Base-by-base conservation (phyloP, 2,329 filamentous ascomycete species). In the Helotiales sp. region DNA sequence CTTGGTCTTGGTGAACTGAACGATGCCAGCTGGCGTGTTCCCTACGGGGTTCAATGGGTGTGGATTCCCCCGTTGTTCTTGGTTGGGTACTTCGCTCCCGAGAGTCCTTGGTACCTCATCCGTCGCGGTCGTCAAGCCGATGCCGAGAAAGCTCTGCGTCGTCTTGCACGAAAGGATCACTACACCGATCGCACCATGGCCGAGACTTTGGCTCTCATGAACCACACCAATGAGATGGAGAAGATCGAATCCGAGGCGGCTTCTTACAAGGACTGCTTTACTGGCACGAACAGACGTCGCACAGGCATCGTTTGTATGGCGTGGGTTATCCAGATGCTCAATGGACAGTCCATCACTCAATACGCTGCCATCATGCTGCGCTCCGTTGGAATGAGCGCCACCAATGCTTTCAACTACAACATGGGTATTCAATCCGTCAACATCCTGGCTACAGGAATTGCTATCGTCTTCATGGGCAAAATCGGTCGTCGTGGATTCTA, bases 101-200 rank as follows among this genome's bases (percentile, higher is more conserved):
- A 78, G 22, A 76, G 73, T 2, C 76, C 77, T 2, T 77, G 76
- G 72, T 78, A 79, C 34, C 71, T 76, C 0, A 72, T 79, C 6
- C 71, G 77, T 7, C 66, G 76, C 2, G 74, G 71, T 3, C 72
- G 74, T n/a, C 58, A 75, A 11, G 76, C 77, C 1, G 57, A 69
- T 11, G 77, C 77, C 2, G 72, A 70, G 37, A 62, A 63, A 28
- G 72, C 70, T 15, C 69, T 78, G 28, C 60, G 57, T 5, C 74
- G 75, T 32, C 66, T 68, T n/a, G 61, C 61, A 45, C 47, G 30
- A 17, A 55, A 63, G 22, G 49, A 20, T 15, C 26, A 26, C 32
- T 55, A 63, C 24, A 63, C 28, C 6, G 61, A 55, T 2, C 20
- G 28, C 1, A 28, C 22, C 3, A 55, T 63, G 61, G 61, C 47